These are phyloP conservation scores for Solanum chacoense DNA, from an alignment of 305 asterid genomes.

Conservation along the genomic window DNA sequence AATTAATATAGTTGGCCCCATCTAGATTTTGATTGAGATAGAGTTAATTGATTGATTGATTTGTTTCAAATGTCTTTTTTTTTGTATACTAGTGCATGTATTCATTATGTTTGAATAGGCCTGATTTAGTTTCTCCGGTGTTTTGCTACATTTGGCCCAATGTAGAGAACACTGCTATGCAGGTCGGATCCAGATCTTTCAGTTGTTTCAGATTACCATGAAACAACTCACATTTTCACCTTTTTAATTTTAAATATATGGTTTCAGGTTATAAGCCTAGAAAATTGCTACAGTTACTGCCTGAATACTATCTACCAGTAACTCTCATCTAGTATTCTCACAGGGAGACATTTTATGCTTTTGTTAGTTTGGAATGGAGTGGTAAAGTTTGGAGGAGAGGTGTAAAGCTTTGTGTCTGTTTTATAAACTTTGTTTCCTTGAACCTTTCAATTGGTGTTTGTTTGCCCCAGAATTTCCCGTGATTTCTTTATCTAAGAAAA, in stretches of 20 bases:
- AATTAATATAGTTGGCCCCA: neutral
- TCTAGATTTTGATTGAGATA: neutral
- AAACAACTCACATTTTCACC: neutral
- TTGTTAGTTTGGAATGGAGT: neutral
- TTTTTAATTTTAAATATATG: neutral
- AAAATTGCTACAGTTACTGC: neutral
- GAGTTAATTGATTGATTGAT: neutral
- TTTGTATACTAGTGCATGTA: neutral
- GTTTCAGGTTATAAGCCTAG: neutral
- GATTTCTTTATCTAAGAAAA: neutral
- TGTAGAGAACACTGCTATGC: neutral
- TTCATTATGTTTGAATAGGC: neutral
- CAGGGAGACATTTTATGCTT: neutral
- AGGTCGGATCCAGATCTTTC: neutral
- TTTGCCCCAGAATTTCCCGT: neutral
- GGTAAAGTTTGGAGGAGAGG: neutral
- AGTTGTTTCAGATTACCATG: neutral
- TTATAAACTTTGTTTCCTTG: neutral
- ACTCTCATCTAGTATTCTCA: neutral
- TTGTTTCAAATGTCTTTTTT: neutral
- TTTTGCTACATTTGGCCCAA: neutral
- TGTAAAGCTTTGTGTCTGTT: neutral
- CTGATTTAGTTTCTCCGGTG: neutral
- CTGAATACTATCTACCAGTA: neutral
- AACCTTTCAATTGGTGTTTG: neutral